Conservation (phyloP, 2,329 filamentous ascomycete species). For the Xylaria hypoxylon region DNA sequence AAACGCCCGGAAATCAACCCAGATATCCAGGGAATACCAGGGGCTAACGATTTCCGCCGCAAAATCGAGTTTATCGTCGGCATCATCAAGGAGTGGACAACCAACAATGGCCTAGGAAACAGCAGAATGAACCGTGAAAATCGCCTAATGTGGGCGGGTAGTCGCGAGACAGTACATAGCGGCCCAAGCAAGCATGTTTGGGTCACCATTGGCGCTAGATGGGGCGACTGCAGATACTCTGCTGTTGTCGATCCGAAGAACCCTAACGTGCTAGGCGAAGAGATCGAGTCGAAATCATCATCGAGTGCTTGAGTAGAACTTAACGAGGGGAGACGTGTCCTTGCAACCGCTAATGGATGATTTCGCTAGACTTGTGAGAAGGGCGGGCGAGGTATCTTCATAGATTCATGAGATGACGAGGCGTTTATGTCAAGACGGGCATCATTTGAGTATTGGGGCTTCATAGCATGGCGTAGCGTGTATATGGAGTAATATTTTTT, state of each 20-base stretch:
- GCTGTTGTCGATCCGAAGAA: conserved; percentile 67
- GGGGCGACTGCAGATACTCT: conserved; percentile 67
- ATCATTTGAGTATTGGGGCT: conserved; percentile 12
- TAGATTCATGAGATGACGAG: conserved; percentile 39
- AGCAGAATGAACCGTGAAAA: conserved; percentile 67
- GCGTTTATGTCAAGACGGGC: conserved; percentile 24
- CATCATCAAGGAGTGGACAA: conserved; percentile 77
- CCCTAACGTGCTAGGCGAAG: conserved; percentile 65
- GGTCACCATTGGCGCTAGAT: conserved; percentile 74
- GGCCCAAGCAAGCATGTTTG: conserved; percentile 73
- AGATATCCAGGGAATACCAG: conserved; percentile 72
- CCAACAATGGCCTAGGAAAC: conserved; percentile 76
- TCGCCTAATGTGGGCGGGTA: conserved; percentile 69
- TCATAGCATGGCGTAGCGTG: conserved; percentile 40
- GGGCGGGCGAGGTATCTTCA: not conserved
- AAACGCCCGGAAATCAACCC: conserved; percentile 71
- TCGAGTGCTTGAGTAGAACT: conserved; percentile 25
- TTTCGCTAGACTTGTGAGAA: not conserved
- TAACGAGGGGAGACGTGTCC: not conserved
- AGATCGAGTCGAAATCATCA: conserved; percentile 59
- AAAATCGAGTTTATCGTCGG: conserved; percentile 80
- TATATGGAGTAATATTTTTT: conserved; percentile 38
- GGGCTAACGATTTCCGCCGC: conserved; percentile 77
- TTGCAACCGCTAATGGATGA: conserved; percentile 1
- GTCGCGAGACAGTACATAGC: conserved; percentile 65